Percentiles rank a stretch among this genome's conserved stretches.
Evolutionary conservation across 2,329 filamentous ascomycete species (phyloP).

Genomic region (Gyromitra esculenta): DNA sequence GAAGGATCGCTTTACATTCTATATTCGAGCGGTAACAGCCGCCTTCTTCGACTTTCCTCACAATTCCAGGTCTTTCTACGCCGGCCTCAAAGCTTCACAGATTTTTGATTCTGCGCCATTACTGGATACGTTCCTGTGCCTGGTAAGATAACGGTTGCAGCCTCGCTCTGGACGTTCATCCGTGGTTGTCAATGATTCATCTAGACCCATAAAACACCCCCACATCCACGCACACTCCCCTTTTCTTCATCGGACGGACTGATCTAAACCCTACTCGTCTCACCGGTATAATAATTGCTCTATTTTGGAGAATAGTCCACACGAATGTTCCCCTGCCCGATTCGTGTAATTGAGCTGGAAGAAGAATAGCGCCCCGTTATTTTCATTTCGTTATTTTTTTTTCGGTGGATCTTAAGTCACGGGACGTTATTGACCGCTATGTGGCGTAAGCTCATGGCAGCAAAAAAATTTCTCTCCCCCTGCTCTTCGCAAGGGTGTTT

Average conservation of each 20-base stretch:
- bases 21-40: not conserved
- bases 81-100: too few species aligned
- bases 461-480: not conserved
- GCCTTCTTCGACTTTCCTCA: not conserved
- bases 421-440: constrained; percentile 2
- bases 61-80: not conserved
- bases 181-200: not conserved
- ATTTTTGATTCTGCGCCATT: too few species aligned
- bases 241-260: not conserved
- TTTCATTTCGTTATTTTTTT: not conserved
- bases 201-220: not conserved
- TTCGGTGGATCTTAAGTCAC: not conserved
- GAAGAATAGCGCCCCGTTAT: not conserved
- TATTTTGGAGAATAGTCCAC: not conserved
- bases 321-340: not conserved
- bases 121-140: too few species aligned
- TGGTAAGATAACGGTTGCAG: too few species aligned
- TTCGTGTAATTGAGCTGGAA: not conserved
- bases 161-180: not conserved
- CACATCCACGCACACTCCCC: constrained; percentile 1
- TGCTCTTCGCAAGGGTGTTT: not conserved
- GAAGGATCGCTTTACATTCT: not conserved
- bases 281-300: not conserved
- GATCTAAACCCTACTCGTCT: not conserved
- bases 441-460: not conserved